Evolutionary conservation across 257 asterid genomes (phyloP), one percentile per base, ranked within the genome.

Genomic region (Perilla frutescens): DNA sequence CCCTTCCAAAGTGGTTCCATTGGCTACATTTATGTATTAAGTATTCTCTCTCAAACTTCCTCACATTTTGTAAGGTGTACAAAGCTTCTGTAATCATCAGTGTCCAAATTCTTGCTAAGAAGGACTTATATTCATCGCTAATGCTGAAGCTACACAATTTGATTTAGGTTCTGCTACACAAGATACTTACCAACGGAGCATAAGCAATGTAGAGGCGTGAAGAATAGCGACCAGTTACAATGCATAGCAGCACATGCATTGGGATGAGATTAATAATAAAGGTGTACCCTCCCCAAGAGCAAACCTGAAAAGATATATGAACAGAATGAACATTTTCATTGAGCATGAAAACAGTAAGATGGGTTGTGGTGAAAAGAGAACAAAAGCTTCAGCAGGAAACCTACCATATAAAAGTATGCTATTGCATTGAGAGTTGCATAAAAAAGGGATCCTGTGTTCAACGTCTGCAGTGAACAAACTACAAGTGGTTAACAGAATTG

Each of bases 201-300:
- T 92, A 95, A 5, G 99, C 99, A 70, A 95, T 90, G 86, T 95
- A 95, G 77, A 95, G 88, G 68, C 99, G 93, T 65, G 98, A 70
- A 68, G 99, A 92, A 81, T 90, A 95, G 75, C 96, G 99, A 47
- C 98, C 98, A 80, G 96, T 89, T 68, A 91, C 90, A 50, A 95
- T 92, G 90, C 99, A 95, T 58, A 92, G 90, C 71, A 95, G 91
- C 78, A 88, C 98, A 76, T 95, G 99, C 98, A 95, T 95, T 47
- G 99, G 99, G 76, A 95, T 95, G 74, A 95, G 98, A 84, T 95
- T 95, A 73, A 95, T 95, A 66, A 95, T 95, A 83, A 95, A 95
- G 71, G 99, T 95, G 80, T 95, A 95, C 57, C 99, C 99, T 89
- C 99, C 98, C 99, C 99, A 95, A 51, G 99, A 95, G 91, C 99